phyloP scores from a whole-genome alignment of 495 filamentous ascomycete genomes.

The Penicillium herquei region DNA sequence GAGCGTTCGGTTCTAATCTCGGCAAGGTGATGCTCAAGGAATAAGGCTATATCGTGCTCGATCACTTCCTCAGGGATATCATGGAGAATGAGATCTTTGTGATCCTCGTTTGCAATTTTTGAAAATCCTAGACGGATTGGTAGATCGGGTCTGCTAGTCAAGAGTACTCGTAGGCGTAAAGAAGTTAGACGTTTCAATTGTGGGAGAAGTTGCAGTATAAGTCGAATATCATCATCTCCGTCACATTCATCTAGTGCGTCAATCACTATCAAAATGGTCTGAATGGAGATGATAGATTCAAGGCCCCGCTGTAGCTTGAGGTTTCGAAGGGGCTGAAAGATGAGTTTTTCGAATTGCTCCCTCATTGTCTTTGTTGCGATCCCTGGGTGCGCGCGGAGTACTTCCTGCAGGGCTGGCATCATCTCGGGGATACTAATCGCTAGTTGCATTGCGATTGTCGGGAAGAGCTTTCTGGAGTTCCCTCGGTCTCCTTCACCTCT shows the following conservation, averaged over 20 bases:
- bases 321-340: background rate
- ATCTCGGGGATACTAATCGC: background rate
- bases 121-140: conserved; percentile 35
- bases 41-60: conserved; percentile 25
- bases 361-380: background rate
- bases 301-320: background rate
- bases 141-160: conserved; percentile 48
- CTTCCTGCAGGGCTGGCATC: background rate
- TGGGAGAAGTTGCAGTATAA: conserved; percentile 36
- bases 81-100: conserved; percentile 23
- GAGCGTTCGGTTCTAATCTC: conserved; percentile 9
- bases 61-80: conserved; percentile 18
- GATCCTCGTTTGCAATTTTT: conserved; percentile 11
- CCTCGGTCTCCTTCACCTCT: conserved; percentile 1
- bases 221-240: conserved; percentile 31
- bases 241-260: conserved; percentile 56
- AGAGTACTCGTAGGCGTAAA: conserved; percentile 22
- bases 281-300: conserved; percentile 2
- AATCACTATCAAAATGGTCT: conserved; percentile 37
- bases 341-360: conserved; percentile 2
- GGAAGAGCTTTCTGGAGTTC: background rate
- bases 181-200: conserved; percentile 8
- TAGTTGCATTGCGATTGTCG: background rate
- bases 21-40: conserved; percentile 19
- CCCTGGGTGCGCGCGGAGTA: background rate